Percentiles rank a stretch among this genome's conserved stretches.
phyloP scores from a whole-genome alignment of 2,329 filamentous ascomycete genomes.

The Botryotinia narcissicola region DNA sequence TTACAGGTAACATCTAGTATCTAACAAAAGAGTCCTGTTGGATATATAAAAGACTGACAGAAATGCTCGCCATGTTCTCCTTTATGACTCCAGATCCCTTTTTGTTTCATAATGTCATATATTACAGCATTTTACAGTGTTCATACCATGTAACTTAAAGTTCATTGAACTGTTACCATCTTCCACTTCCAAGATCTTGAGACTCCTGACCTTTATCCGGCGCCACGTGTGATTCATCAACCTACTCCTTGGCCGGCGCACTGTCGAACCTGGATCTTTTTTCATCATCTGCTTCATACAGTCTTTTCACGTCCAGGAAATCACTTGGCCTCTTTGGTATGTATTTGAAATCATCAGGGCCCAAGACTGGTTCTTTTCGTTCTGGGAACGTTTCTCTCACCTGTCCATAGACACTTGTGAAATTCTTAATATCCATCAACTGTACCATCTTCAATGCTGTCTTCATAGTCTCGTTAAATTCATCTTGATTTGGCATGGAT shows the following conservation, averaged over 20 bases:
- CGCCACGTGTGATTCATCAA: not conserved
- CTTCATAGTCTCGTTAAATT: slow-evolving; percentile 26
- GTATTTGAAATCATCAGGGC: slow-evolving; percentile 8
- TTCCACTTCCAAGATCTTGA: not conserved
- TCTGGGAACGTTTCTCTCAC: slow-evolving; percentile 6
- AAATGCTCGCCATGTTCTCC: not conserved
- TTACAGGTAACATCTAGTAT: not conserved
- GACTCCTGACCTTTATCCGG: not conserved
- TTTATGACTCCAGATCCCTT: not conserved
- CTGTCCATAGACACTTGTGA: not conserved
- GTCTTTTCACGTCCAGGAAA: not conserved
- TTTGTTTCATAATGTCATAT: not conserved
- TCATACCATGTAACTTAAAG: not conserved
- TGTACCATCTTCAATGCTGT: slow-evolving; percentile 22
- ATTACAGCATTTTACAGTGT: slow-evolving; percentile 4
- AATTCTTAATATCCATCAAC: slow-evolving; percentile 11
- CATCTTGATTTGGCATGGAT: slow-evolving; percentile 3
- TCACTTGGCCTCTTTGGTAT: slow-evolving; percentile 13
- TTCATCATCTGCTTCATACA: not conserved
- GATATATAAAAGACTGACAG: not conserved
- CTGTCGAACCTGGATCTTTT: not conserved
- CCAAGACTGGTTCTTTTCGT: not conserved
- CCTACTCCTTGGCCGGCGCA: not conserved
- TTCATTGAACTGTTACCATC: not conserved
- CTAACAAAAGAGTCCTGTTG: not conserved